Conservation (phyloP, 2,329 filamentous ascomycete genomes). For the Fusarium luffae region DNA sequence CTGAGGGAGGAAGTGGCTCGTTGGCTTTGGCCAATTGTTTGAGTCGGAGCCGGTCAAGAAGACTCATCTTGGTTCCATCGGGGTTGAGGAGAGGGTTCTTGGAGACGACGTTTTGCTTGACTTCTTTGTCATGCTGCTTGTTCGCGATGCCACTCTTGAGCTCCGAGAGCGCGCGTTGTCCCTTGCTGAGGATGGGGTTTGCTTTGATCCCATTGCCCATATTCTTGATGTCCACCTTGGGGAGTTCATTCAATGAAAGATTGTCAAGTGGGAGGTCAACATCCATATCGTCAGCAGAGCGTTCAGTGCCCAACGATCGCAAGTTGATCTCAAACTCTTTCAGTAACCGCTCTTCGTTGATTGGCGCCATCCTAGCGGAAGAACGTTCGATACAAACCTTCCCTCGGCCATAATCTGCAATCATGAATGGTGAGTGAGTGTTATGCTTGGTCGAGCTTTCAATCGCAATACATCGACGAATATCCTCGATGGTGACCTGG, state of each 20-base stretch:
- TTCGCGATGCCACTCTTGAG: slow-evolving; percentile 70
- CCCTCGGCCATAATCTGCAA: slow-evolving; percentile 64
- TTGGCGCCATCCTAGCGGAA: slow-evolving; percentile 49
- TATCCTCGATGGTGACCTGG: slow-evolving; percentile 71
- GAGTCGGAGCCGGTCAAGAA: slow-evolving; percentile 79
- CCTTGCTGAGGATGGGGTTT: slow-evolving; percentile 70
- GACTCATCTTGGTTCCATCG: slow-evolving; percentile 67
- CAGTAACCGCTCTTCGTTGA: slow-evolving; percentile 65
- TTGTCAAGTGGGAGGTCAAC: slow-evolving; percentile 44
- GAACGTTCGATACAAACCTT: slow-evolving; percentile 70
- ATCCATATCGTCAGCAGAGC: slow-evolving; percentile 40
- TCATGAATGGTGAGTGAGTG: slow-evolving; percentile 53
- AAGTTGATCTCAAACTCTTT: slow-evolving; percentile 66
- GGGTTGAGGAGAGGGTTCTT: slow-evolving; percentile 52
- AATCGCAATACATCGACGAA: slow-evolving; percentile 75
- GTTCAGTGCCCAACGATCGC: slow-evolving; percentile 56
- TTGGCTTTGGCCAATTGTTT: slow-evolving; percentile 71
- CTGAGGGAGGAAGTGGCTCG: slow-evolving; percentile 67
- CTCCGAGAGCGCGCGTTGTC: slow-evolving; percentile 75
- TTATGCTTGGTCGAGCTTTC: slow-evolving; percentile 54
- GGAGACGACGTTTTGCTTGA: slow-evolving; percentile 50
- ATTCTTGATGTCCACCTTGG: slow-evolving; percentile 51
- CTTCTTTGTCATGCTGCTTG: slow-evolving; percentile 61
- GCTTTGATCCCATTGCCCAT: slow-evolving; percentile 54
- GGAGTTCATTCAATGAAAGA: slow-evolving; percentile 64